Base-by-base conservation (phyloP, 139 green algal species). In the Desmodesmus armatus region DNA sequence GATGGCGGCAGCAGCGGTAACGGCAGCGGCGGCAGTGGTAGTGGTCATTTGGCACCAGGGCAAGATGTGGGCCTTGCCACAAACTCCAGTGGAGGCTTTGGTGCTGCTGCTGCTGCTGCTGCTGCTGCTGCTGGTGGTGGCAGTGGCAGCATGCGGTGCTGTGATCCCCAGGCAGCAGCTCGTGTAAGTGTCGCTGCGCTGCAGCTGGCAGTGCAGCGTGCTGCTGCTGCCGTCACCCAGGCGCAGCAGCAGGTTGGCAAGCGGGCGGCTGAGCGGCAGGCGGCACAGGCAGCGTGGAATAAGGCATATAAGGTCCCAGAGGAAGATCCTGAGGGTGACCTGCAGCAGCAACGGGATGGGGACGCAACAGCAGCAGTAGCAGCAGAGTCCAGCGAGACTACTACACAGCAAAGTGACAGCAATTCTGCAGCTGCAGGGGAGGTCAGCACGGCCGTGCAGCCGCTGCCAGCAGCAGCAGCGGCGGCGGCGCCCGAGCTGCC, bases 171-270 rank as follows among this genome's bases (percentile, higher is more conserved):
- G 47, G 13, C 47, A 21, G 47, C 47, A 21, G 7, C 47, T 55
- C 9, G 47, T 47, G 65, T 72, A 33, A 72, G 65, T 72, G 65
- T 72, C n/a, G 65, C 65, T 43, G 65, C 65, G 3, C 33, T 72
- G 65, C 65, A 72, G 33, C 65, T 72, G 33, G 65, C 65, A 44
- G 65, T 72, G 65, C 65, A 72, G 65, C 35, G 35, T 31, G 65
- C 65, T 29, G 65, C 65, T 27, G 65, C 33, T 27, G 41, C 71
- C 19, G 71, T 40, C 11, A 40, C 71, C 19, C 39, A 39, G 29
- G 71, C 41, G 17, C 7, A 40, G 71, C 39, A 39, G 21, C 31
- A 35, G 6, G 39, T 78, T 55, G 9, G 23, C 2, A 44, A 47
- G 65, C 65, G 29, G 40, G 39, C 13, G 35, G 19, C 6, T 5